A percentile compares a stretch with the other conserved stretches of the same genome.
These are phyloP conservation scores for Fusarium pseudocircinatum DNA, from an alignment of 2,329 filamentous ascomycete species.

Conservation along the genomic window DNA sequence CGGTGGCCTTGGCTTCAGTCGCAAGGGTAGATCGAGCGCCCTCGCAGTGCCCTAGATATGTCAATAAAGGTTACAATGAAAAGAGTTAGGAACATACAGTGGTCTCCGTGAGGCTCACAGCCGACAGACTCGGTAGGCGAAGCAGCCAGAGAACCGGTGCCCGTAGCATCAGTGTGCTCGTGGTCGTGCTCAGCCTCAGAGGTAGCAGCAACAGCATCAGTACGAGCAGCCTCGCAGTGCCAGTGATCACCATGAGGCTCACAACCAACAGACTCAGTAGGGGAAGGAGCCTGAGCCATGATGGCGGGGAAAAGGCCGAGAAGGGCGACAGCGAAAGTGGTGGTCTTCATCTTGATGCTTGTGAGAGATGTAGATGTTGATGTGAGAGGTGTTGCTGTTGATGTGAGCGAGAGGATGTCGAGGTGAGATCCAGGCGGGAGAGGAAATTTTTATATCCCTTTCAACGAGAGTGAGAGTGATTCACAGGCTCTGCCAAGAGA, in stretches of 20 bases:
- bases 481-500: slow-evolving; percentile 6
- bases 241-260: slow-evolving; percentile 39
- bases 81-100: not conserved
- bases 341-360: slow-evolving; percentile 37
- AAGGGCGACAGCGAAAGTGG: slow-evolving; percentile 35
- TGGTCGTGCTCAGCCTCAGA: not conserved
- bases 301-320: slow-evolving; percentile 36
- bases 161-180: not conserved
- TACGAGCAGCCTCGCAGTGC: slow-evolving; percentile 39
- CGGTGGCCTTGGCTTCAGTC: slow-evolving; percentile 3
- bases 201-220: slow-evolving; percentile 6
- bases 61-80: not conserved
- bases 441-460: slow-evolving; percentile 16
- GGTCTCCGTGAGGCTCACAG: slow-evolving; percentile 39
- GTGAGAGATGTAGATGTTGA: not conserved
- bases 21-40: slow-evolving; percentile 20
- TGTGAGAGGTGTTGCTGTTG: slow-evolving; percentile 7
- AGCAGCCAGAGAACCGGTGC: slow-evolving; percentile 3
- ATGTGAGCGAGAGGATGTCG: not conserved
- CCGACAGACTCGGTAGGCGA: slow-evolving; percentile 37
- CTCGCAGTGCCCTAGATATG: slow-evolving; percentile 34
- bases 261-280: slow-evolving; percentile 40
- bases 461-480: not conserved
- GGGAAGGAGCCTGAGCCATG: slow-evolving; percentile 36
- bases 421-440: not conserved